Conservation (phyloP, 2,329 filamentous ascomycete genomes). For the Alternaria burnsii region DNA sequence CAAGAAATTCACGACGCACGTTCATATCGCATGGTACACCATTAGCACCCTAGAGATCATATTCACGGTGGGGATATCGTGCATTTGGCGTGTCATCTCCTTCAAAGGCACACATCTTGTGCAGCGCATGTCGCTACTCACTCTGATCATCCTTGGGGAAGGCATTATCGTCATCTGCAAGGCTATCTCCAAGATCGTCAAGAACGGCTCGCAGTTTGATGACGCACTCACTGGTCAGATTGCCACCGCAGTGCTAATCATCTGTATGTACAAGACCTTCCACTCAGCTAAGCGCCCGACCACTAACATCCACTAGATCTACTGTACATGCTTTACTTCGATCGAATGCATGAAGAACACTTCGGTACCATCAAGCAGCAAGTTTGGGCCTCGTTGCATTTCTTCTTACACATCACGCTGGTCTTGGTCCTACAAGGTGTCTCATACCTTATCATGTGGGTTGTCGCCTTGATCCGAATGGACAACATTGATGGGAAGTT, state of each 20-base stretch:
- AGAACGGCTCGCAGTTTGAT: constrained; percentile 40
- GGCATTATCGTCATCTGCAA: constrained; percentile 50
- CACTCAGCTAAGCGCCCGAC: background rate
- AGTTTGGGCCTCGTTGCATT: constrained; percentile 43
- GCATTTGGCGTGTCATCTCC: constrained; percentile 44
- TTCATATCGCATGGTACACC: constrained; percentile 52
- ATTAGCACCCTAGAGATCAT: constrained; percentile 44
- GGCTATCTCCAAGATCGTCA: constrained; percentile 47
- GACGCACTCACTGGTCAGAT: constrained; percentile 43
- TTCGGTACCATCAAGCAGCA: constrained; percentile 48
- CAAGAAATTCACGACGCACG: constrained; percentile 5
- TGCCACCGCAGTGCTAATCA: constrained; percentile 43
- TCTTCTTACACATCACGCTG: constrained; percentile 41
- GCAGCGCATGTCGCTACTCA: constrained; percentile 50
- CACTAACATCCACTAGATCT: constrained; percentile 25
- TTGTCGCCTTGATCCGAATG: constrained; percentile 19
- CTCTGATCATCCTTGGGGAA: constrained; percentile 52
- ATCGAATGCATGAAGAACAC: constrained; percentile 40
- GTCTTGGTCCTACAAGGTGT: constrained; percentile 38
- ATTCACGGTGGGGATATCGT: constrained; percentile 43
- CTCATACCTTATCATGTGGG: constrained; percentile 47
- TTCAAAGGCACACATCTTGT: constrained; percentile 52
- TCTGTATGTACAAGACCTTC: constrained; percentile 19
- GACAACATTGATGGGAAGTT: constrained; percentile 21
- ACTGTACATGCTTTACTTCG: constrained; percentile 49